Evolutionary conservation across 768 basidiomycete genomes (phyloP), one percentile per base, ranked within the genome.

Genomic region (Fibroporia radiculosa): DNA sequence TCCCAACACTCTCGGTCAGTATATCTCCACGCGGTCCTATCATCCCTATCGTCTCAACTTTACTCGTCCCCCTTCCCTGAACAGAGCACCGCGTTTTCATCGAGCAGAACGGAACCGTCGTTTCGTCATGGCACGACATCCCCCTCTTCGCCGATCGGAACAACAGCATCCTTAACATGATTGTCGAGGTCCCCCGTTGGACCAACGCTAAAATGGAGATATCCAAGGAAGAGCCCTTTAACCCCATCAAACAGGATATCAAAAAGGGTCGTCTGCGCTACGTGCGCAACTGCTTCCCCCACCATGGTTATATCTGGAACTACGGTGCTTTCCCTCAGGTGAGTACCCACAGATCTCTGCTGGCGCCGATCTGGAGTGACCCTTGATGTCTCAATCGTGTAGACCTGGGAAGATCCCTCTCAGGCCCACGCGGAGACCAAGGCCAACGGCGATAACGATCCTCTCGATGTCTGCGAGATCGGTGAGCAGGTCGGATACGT

Each of bases 161-260:
- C 71, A 87, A 86, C 66, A 89, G 89, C 61, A 84, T 97, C 73
- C 77, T 96, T 71, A 98, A 97, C 84, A 97, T 98, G 91, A 73
- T 96, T 66, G 93, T 96, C 68, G 91, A 96, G 71, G 80, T 95
- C 46, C 96, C 96, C 39, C 87, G 96, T 60, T 99, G 96, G 96
- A 96, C 93, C 66, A 97, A 99, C 74, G 96, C 96, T 43, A 98
- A 99, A 78, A 88, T 98, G 86, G 96, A 99, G 71, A 96, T 96
- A 66, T 95, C 78, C 68, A 99, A 96, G 69, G 93, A 96, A 59
- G 95, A 98, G 66, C 44, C 79, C n/a, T 91, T 98, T 81, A 99
- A 99, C 72, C 96, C 96, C 59, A 97, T 99, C 84, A 95, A 96
- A 67, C 96, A 99, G 72, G 95, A 98, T 66, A 84, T 88, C 66